A percentile compares a stretch with the other conserved stretches of the same genome.
These are phyloP conservation scores for Metarhizium guizhouense DNA, from an alignment of 2,329 filamentous ascomycete genomes.

Conservation along the genomic window DNA sequence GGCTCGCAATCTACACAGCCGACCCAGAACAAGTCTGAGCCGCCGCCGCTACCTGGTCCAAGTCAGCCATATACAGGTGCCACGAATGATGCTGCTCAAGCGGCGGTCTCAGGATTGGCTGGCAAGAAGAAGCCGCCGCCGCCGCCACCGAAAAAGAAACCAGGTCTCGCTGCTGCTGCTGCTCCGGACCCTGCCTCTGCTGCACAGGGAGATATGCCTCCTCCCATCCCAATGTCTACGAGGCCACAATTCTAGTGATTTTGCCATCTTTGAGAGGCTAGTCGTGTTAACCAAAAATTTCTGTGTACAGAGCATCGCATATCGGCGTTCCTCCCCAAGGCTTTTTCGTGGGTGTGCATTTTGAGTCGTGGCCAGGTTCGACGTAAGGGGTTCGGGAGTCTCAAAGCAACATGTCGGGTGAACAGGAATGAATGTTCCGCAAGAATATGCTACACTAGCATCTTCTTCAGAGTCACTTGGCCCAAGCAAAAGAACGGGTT, in stretches of 20 bases:
- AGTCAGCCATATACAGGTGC: background rate
- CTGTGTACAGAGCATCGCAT: background rate
- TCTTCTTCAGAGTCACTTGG: background rate
- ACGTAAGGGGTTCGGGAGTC: background rate
- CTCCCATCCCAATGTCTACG: conserved; percentile 44
- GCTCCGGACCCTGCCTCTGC: conserved; percentile 5
- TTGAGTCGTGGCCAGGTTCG: background rate
- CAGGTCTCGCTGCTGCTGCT: conserved; percentile 22
- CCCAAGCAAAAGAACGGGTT: background rate
- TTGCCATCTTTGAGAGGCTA: background rate
- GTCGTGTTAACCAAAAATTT: background rate
- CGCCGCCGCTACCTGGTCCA: conserved; percentile 1
- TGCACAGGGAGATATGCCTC: conserved; percentile 28
- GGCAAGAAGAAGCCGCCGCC: conserved; percentile 47
- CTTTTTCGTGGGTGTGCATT: background rate
- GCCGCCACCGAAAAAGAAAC: conserved; percentile 45
- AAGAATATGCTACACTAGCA: background rate
- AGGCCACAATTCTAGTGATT: conserved; percentile 33
- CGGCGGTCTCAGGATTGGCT: conserved; percentile 8
- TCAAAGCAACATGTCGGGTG: background rate
- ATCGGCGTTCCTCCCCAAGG: conserved; percentile 4
- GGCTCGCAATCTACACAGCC: conserved; percentile 9
- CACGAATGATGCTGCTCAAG: no score
- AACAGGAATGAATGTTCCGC: background rate
- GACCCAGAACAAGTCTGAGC: background rate